Conservation (phyloP, 805 yeast genomes). For the Candida succiphila region DNA sequence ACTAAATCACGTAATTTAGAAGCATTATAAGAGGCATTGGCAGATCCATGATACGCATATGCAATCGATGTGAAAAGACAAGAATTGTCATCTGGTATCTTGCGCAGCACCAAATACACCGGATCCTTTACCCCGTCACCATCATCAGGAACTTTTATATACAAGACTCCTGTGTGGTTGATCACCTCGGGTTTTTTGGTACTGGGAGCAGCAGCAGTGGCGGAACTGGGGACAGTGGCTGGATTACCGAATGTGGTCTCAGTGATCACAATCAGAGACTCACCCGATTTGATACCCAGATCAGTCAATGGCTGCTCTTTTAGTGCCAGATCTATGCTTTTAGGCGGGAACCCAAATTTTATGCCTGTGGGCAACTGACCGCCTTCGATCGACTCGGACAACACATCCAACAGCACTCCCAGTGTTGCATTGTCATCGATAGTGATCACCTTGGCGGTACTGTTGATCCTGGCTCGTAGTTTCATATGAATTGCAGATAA, state of each 20-base stretch:
- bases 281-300: conserved; percentile 47
- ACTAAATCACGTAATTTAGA: conserved; percentile 42
- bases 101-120: conserved; percentile 37
- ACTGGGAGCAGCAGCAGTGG: conserved; percentile 2
- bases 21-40: conserved; percentile 31
- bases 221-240: conserved; percentile 3
- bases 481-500: too few species aligned
- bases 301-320: conserved; percentile 21
- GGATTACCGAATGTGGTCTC: neutral
- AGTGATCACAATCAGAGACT: conserved; percentile 36
- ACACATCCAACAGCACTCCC: too few species aligned
- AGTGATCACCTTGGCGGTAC: conserved; percentile 21
- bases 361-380: conserved; percentile 5
- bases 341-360: conserved; percentile 55
- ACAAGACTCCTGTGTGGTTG: conserved; percentile 4
- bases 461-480: conserved; percentile 12
- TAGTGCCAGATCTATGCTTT: conserved; percentile 22
- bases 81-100: conserved; percentile 70
- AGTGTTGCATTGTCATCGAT: conserved; percentile 27
- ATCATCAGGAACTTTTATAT: conserved; percentile 5
- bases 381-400: too few species aligned
- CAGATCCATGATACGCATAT: conserved; percentile 30
- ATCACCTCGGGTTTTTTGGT: conserved; percentile 1
- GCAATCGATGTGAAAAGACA: conserved; percentile 63
- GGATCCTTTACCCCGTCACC: too few species aligned